Conservation (phyloP, 495 filamentous ascomycete species). For the Xylaria bambusicola region DNA sequence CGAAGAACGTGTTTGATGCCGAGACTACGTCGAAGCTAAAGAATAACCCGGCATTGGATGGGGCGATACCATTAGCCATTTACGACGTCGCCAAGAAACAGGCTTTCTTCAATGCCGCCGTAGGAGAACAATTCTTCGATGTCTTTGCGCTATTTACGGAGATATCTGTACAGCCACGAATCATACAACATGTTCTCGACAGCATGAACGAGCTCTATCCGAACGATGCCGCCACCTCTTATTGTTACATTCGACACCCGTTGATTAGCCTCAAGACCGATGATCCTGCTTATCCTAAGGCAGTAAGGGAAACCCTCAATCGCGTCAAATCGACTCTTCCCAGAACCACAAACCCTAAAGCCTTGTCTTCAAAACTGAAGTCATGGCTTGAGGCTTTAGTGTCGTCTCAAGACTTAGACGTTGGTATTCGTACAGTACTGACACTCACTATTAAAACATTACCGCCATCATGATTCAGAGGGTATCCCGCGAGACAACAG, state of each 20-base stretch:
- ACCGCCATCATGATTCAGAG: constrained; percentile 17
- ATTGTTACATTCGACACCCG: constrained; percentile 71
- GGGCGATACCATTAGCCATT: constrained; percentile 88
- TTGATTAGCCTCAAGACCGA: constrained; percentile 63
- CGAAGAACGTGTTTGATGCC: constrained; percentile 56
- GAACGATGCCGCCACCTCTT: constrained; percentile 58
- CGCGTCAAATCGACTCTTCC: constrained; percentile 53
- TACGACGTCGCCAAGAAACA: constrained; percentile 87
- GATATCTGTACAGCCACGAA: constrained; percentile 62
- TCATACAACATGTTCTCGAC: constrained; percentile 76
- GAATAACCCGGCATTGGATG: constrained; percentile 78
- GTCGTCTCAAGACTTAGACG: constrained; percentile 61
- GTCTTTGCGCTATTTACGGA: constrained; percentile 69
- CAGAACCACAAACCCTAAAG: constrained; percentile 42
- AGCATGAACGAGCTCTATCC: constrained; percentile 61
- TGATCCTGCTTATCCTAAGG: constrained; percentile 71
- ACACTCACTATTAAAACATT: constrained; percentile 53
- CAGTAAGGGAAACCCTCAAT: constrained; percentile 64
- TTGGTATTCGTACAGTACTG: constrained; percentile 65
- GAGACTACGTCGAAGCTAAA: constrained; percentile 61
- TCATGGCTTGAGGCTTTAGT: constrained; percentile 62
- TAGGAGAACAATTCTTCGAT: constrained; percentile 77
- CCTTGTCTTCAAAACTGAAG: constrained; percentile 57
- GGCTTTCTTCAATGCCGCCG: constrained; percentile 60
- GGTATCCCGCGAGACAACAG: background rate